These are phyloP conservation scores for Globisporangium irregulare DNA, from an alignment of 352 stramenopile genomes.

Conservation along the genomic window DNA sequence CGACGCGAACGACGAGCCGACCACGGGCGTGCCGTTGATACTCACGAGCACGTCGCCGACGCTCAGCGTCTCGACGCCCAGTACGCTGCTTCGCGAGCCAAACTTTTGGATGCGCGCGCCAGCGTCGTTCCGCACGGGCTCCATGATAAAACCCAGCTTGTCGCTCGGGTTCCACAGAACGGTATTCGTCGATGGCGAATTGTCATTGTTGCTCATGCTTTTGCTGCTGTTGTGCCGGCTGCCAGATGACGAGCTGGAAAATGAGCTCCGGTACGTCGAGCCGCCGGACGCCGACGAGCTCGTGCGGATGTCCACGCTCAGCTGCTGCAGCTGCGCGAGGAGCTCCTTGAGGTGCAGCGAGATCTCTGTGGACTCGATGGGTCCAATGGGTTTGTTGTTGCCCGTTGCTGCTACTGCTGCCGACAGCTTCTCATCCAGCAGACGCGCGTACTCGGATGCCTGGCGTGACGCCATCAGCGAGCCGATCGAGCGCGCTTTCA, in stretches of 20 bases:
- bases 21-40: constrained; percentile 71
- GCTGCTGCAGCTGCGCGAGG: constrained; percentile 63
- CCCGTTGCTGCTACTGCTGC: neutral
- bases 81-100: constrained; percentile 56
- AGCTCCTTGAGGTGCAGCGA: constrained; percentile 69
- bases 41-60: constrained; percentile 66
- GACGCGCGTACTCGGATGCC: constrained; percentile 34
- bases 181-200: constrained; percentile 27
- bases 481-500: constrained; percentile 50
- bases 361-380: constrained; percentile 55
- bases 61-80: constrained; percentile 60
- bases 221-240: constrained; percentile 18
- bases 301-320: constrained; percentile 65
- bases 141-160: constrained; percentile 67
- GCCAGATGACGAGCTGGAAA: constrained; percentile 58
- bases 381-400: constrained; percentile 23
- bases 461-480: constrained; percentile 40
- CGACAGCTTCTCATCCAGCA: constrained; percentile 31
- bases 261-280: constrained; percentile 73
- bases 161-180: constrained; percentile 78
- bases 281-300: constrained; percentile 42
- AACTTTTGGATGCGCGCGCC: constrained; percentile 69
- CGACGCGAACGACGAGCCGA: constrained; percentile 47
- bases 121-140: constrained; percentile 39
- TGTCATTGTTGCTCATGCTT: constrained; percentile 11